Conservation (phyloP, 2,329 filamentous ascomycete genomes). For the Fusarium temperatum region DNA sequence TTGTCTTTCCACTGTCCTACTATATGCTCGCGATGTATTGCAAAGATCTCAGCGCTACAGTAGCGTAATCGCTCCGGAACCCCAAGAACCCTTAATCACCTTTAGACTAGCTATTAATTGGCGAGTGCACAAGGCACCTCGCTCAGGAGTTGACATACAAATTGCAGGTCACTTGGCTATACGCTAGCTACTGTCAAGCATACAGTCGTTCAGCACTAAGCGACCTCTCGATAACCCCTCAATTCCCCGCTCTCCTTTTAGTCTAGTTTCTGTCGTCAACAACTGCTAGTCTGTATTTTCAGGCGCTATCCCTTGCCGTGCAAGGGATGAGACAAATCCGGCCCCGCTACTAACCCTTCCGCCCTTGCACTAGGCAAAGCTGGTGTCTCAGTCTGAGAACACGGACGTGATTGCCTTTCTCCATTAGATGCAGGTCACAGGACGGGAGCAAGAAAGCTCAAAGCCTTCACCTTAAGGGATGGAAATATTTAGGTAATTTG, state of each 20-base stretch:
- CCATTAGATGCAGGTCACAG: fast-evolving
- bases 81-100: not conserved
- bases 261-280: not conserved
- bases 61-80: fast-evolving
- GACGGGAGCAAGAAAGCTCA: fast-evolving
- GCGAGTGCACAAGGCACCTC: fast-evolving
- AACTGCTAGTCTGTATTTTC: fast-evolving
- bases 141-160: no score
- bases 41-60: not conserved
- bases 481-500: not conserved
- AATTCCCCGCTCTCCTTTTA: no score
- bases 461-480: not conserved
- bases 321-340: not conserved
- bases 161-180: not conserved
- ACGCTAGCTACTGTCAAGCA: not conserved
- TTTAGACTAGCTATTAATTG: fast-evolving
- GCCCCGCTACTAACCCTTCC: not conserved
- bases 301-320: not conserved
- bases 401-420: fast-evolving
- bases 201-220: fast-evolving
- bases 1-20: not conserved
- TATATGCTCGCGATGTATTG: fast-evolving
- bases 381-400: no score
- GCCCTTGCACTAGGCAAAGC: not conserved
- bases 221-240: not conserved